Conservation (phyloP, 495 filamentous ascomycete genomes). For the Penicillium canariense region DNA sequence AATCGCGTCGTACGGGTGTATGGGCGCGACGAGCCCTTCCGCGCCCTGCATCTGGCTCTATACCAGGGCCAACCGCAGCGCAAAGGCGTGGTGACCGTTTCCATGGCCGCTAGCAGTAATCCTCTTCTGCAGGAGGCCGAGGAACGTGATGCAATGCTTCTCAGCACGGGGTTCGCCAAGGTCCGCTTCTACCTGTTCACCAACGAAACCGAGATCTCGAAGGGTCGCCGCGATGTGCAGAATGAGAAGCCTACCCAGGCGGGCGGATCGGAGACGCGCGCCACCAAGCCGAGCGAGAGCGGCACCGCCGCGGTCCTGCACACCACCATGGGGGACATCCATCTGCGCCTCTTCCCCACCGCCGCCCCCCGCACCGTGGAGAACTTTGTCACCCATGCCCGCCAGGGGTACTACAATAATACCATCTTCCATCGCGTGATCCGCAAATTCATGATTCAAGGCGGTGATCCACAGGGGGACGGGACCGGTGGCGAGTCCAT, state of each 20-base stretch:
- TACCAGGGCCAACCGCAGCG: slow-evolving; percentile 95
- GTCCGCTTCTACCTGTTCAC: slow-evolving; percentile 98
- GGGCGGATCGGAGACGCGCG: slow-evolving; percentile 38
- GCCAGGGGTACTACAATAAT: slow-evolving; percentile 90
- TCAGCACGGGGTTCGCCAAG: slow-evolving; percentile 81
- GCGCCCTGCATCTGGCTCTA: slow-evolving; percentile 76
- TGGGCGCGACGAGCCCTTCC: slow-evolving; percentile 82
- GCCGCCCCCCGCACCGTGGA: slow-evolving; percentile 95
- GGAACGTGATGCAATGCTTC: slow-evolving; percentile 83
- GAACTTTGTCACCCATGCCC: slow-evolving; percentile 93
- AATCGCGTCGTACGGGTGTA: slow-evolving; percentile 87
- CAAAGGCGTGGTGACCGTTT: slow-evolving; percentile 89
- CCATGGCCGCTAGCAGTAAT: slow-evolving; percentile 94
- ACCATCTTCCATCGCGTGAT: slow-evolving; percentile 98
- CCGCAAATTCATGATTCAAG: slow-evolving; percentile 95
- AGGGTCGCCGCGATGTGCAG: slow-evolving; percentile 84
- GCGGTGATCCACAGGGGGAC: slow-evolving; percentile 91
- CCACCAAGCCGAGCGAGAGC: slow-evolving; percentile 62
- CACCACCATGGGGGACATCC: slow-evolving; percentile 93
- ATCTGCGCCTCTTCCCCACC: slow-evolving; percentile 88
- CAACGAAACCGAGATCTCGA: slow-evolving; percentile 79
- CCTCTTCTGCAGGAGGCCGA: slow-evolving; percentile 92
- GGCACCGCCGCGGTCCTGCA: slow-evolving; percentile 83
- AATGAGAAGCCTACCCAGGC: slow-evolving; percentile 79
- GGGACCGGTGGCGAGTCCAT: slow-evolving; percentile 96